Base-by-base conservation (phyloP, 2,329 filamentous ascomycete genomes). In the Penicillium sp. region DNA sequence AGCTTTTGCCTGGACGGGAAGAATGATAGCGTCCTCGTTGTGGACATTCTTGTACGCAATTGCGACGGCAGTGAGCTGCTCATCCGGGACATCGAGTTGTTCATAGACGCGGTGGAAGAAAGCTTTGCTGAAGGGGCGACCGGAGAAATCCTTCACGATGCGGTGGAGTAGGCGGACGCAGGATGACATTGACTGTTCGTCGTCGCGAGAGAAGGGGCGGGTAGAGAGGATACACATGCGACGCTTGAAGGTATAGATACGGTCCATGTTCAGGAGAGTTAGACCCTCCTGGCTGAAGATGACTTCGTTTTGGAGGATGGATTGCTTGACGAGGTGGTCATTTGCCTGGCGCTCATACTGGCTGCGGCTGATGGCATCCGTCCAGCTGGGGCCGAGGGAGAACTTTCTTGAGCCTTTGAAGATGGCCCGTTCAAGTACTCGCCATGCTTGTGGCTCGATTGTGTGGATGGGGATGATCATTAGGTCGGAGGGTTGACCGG, bases 41-140 rank as follows among this genome's bases (percentile, higher is more conserved):
- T 74, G 74, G 5, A 67, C 64, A 36, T 61, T 59, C 44, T 71
- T 68, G 59, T 78, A 77, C 4, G 70, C 65, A 19, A 60, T 55
- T 10, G 73, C 73, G 8, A 78, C 67, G n/a, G 68, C 65, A 10
- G 70, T 63, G 13, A 78, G 66, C 7, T 75, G 65, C 2, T 72
- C 67, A 36, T 77, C 72, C 5, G 64, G 60, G 3, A 78, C 69
- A 49, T 75, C 65, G 1, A 78, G 59, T 39, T 78, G 75, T 40
- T 77, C 73, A 55, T 79, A 78, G 21, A 76, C 70, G 29, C 75
- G 70, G 49, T 75, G 71, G 60, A 79, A 76, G 56, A 78, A 79
- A 5, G 69, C 72, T 54, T 74, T 73, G 64, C 73, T 77, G 60
- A 78, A 76, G 5, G 73, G 73, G 6, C 75, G 74, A 34, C 75